Evolutionary conservation across 352 stramenopile genomes (phyloP).

Genomic region (Globisporangium spinosum): DNA sequence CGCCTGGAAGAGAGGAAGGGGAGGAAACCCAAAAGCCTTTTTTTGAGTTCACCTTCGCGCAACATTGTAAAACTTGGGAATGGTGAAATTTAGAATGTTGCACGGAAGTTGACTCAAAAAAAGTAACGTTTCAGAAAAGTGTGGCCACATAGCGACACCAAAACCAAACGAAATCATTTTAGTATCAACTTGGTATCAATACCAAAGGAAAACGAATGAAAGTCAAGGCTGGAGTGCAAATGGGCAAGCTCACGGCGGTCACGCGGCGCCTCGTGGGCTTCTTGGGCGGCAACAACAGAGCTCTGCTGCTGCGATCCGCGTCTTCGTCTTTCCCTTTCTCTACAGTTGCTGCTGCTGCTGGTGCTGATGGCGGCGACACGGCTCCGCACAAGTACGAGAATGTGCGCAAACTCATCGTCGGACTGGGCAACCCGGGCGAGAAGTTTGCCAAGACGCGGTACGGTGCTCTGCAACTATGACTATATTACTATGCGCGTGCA

Average conservation of each 20-base stretch:
- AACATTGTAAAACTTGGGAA: not conserved
- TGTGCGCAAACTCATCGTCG: conserved; percentile 79
- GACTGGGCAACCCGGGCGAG: conserved; percentile 80
- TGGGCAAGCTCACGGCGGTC: conserved; percentile 10
- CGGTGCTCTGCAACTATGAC: not conserved
- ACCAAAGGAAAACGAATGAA: not conserved
- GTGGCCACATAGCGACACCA: not conserved
- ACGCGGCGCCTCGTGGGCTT: conserved; percentile 5
- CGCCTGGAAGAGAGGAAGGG: not conserved
- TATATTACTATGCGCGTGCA: not conserved
- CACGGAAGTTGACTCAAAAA: not conserved
- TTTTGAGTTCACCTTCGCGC: not conserved
- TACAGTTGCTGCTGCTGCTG: not conserved
- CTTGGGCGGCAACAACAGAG: not conserved
- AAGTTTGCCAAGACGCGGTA: conserved; percentile 80
- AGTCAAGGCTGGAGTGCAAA: conserved; percentile 9
- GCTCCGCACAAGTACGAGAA: conserved; percentile 46
- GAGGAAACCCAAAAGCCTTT: not conserved
- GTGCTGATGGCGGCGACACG: not conserved
- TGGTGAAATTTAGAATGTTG: not conserved
- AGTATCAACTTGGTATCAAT: not conserved
- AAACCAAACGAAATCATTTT: not conserved
- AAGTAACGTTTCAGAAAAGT: not conserved
- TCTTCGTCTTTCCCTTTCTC: not conserved
- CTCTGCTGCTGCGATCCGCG: not conserved